These are phyloP conservation scores for Aspergillus glaucus DNA, from an alignment of 2,329 filamentous ascomycete genomes.

Conservation along the genomic window DNA sequence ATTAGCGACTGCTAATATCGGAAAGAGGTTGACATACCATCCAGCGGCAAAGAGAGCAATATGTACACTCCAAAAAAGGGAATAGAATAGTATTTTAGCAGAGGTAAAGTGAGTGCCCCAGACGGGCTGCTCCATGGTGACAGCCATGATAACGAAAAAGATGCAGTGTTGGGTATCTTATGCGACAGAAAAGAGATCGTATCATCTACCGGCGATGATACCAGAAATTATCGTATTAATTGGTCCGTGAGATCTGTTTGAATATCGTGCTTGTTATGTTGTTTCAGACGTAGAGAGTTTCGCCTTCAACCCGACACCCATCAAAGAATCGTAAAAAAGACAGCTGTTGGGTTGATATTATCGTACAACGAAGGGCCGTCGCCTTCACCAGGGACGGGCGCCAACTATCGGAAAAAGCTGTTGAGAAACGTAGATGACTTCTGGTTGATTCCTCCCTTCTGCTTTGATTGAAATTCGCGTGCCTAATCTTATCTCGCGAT, in stretches of 20 bases:
- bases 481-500: no score
- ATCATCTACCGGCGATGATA: conserved; percentile 16
- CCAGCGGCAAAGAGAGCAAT: conserved; percentile 73
- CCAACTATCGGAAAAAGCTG: no score
- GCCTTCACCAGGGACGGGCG: no score
- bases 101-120: conserved; percentile 56
- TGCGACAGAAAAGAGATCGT: neutral
- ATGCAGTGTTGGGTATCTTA: conserved; percentile 4
- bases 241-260: neutral
- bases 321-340: no score
- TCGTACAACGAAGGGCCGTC: no score
- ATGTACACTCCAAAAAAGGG: conserved; percentile 75
- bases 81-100: conserved; percentile 69
- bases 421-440: no score
- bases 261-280: neutral
- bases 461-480: no score
- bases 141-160: conserved; percentile 20
- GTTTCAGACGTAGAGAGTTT: no score
- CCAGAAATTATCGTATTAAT: neutral
- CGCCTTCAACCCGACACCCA: no score
- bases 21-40: conserved; percentile 57
- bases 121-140: conserved; percentile 38
- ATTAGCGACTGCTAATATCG: conserved; percentile 9
- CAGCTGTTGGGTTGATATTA: no score
- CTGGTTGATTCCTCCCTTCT: no score